Conservation (phyloP, 768 basidiomycete genomes). For the Postia placenta region DNA sequence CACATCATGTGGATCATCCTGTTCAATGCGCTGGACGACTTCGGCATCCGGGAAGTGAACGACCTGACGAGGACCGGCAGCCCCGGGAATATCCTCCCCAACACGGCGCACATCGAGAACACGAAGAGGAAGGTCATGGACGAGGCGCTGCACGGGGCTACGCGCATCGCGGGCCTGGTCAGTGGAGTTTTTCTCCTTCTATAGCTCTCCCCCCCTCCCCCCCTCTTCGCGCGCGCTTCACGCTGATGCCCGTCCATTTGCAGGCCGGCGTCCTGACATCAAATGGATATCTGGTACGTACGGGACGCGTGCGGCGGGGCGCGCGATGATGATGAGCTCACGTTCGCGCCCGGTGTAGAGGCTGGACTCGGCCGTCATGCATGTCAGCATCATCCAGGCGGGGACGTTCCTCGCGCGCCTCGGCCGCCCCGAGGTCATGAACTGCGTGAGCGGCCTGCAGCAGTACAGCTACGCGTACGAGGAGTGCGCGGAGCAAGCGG, state of each 20-base stretch:
- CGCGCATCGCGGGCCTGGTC: slow-evolving; percentile 86
- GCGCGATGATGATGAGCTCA: neutral
- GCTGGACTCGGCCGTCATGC: slow-evolving; percentile 85
- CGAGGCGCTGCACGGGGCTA: slow-evolving; percentile 79
- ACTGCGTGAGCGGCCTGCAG: slow-evolving; percentile 79
- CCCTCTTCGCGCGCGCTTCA: neutral
- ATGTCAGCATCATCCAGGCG: slow-evolving; percentile 79
- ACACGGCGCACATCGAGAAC: slow-evolving; percentile 49
- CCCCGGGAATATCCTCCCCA: slow-evolving; percentile 29
- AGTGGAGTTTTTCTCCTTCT: slow-evolving; percentile 21
- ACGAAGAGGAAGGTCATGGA: slow-evolving; percentile 67
- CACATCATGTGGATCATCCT: slow-evolving; percentile 90
- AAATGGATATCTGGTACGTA: slow-evolving; percentile 78
- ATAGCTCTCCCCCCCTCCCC: neutral
- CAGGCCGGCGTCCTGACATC: slow-evolving; percentile 78
- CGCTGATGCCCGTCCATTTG: no score
- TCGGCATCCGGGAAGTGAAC: slow-evolving; percentile 73
- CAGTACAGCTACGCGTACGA: slow-evolving; percentile 89
- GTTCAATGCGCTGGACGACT: slow-evolving; percentile 79
- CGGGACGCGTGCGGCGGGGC: slow-evolving; percentile 4
- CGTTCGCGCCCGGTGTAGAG: slow-evolving; percentile 32
- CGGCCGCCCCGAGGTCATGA: slow-evolving; percentile 76
- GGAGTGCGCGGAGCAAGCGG: slow-evolving; percentile 74
- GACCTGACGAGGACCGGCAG: slow-evolving; percentile 33
- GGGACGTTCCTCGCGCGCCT: slow-evolving; percentile 75